phyloP scores from a whole-genome alignment of 2,329 filamentous ascomycete species.

The Colletotrichum lindemuthianum region DNA sequence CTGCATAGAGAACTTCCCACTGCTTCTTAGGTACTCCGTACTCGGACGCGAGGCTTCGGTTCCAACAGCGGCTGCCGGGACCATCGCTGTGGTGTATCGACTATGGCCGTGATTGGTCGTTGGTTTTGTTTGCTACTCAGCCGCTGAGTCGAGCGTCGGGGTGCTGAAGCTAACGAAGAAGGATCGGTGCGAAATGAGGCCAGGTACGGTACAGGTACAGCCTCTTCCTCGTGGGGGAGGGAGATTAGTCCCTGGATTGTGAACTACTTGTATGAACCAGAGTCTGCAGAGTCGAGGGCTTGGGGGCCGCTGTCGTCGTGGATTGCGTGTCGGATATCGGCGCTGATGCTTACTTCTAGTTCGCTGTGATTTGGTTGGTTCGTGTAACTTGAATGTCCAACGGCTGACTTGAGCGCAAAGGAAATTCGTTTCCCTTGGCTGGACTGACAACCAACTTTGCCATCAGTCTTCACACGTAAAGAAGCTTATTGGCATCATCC shows the following conservation, averaged over 20 bases:
- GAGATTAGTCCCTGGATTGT: not conserved
- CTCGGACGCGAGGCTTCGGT: too few species aligned
- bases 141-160: constrained; percentile 17
- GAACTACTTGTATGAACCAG: not conserved
- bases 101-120: constrained; percentile 23
- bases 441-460: not conserved
- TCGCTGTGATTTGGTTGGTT: constrained; percentile 7
- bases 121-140: constrained; percentile 19
- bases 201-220: constrained; percentile 18
- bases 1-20: too few species aligned
- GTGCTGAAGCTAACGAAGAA: constrained; percentile 6
- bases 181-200: constrained; percentile 19
- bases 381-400: constrained; percentile 7
- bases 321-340: constrained; percentile 19
- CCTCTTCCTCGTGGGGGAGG: constrained; percentile 10
- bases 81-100: constrained; percentile 13
- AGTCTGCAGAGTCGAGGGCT: not conserved
- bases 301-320: constrained; percentile 18
- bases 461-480: not conserved
- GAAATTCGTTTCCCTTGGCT: too few species aligned
- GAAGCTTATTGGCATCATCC: constrained; percentile 29
- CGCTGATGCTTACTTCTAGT: not conserved
- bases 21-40: too few species aligned
- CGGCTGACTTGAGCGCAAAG: too few species aligned
- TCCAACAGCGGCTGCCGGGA: too few species aligned